Percentiles rank a stretch among this genome's conserved stretches.
phyloP scores from a whole-genome alignment of 75 land plant species.

The Selaginella tamariscina region DNA sequence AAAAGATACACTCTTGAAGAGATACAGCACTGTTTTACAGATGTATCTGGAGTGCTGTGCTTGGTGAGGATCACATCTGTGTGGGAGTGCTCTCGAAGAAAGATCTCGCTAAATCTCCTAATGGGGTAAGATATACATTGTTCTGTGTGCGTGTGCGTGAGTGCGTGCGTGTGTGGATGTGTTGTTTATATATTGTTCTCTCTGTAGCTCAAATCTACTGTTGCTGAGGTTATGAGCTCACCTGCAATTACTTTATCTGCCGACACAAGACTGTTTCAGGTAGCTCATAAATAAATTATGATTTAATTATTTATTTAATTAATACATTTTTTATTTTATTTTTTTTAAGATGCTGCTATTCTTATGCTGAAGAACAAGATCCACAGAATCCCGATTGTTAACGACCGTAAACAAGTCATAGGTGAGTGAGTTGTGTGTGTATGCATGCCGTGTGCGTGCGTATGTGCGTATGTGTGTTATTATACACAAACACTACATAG shows the following conservation, averaged over 20 bases:
- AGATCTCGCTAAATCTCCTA: not conserved
- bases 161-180: too few species aligned
- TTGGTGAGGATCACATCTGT: not conserved
- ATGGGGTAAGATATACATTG: not conserved
- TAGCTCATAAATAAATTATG: conserved; percentile 5
- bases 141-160: too few species aligned
- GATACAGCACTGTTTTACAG: not conserved
- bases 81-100: not conserved
- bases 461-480: not conserved
- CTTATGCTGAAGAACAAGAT: conserved; percentile 54
- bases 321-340: not conserved
- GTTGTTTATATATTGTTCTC: not conserved
- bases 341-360: conserved; percentile 45
- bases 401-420: conserved; percentile 40
- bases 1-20: not conserved
- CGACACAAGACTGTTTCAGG: conserved; percentile 59
- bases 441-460: not conserved
- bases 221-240: conserved; percentile 58
- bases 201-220: conserved; percentile 46
- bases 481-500: not conserved
- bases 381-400: conserved; percentile 57
- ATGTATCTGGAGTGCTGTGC: not conserved
- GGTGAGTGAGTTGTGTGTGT: conserved; percentile 27
- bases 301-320: not conserved
- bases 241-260: conserved; percentile 53